Conservation (phyloP, 306 rosid species). For the Cicer cuneatum region DNA sequence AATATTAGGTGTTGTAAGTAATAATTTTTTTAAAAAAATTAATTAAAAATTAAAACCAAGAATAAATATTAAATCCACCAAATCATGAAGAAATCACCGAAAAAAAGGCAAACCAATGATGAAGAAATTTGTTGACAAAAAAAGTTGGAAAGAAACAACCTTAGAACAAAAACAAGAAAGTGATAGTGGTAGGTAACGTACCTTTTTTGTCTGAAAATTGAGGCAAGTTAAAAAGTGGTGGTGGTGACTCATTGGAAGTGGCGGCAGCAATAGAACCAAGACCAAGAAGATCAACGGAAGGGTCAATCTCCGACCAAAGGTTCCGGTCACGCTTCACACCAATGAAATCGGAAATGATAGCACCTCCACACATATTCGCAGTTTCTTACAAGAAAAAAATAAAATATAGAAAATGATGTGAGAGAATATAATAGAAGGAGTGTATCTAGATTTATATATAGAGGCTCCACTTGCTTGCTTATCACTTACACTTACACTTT, state of each 20-base stretch:
- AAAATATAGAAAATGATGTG: not conserved
- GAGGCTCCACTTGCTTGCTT: not conserved
- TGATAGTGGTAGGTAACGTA: constrained; percentile 29
- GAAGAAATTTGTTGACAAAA: constrained; percentile 22
- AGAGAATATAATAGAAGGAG: not conserved
- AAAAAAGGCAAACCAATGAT: not conserved
- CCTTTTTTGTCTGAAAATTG: constrained; percentile 37
- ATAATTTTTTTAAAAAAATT: too few species aligned
- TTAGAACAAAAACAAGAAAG: not conserved
- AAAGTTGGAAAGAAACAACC: not conserved
- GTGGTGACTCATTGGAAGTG: not conserved
- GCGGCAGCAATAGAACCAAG: constrained; percentile 35
- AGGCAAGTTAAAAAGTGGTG: not conserved
- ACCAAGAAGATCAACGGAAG: constrained; percentile 68
- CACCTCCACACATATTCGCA: constrained; percentile 84
- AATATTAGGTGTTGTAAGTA: not conserved
- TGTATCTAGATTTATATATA: constrained; percentile 48
- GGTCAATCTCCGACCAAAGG: constrained; percentile 71
- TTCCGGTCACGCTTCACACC: constrained; percentile 61
- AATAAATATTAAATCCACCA: not conserved
- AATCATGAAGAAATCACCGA: not conserved
- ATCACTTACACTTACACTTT: not conserved
- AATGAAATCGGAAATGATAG: constrained; percentile 76
- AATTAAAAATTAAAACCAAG: not conserved
- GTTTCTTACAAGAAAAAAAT: not conserved